A percentile compares a stretch with the other conserved stretches of the same genome.
Conservation (phyloP, 768 basidiomycete species). For the Imleria badia region DNA sequence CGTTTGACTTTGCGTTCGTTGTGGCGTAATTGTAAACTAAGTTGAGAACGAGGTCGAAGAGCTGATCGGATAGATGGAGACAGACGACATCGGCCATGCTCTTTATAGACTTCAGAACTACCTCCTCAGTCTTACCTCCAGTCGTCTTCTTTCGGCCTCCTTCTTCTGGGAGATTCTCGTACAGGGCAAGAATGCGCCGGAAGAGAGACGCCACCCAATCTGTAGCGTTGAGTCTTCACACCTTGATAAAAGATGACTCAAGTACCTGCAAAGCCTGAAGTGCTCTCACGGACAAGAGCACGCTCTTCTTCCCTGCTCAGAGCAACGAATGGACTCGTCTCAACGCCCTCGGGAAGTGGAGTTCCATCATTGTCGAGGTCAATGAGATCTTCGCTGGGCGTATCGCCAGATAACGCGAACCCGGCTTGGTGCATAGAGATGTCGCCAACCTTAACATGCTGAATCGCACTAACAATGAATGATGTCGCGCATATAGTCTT, state of each 20-base stretch:
- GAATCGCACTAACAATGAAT: slow-evolving; percentile 72
- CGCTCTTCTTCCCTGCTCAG: slow-evolving; percentile 67
- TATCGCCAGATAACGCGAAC: slow-evolving; percentile 52
- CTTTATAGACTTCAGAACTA: slow-evolving; percentile 74
- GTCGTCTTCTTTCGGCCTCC: slow-evolving; percentile 84
- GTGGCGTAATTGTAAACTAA: slow-evolving; percentile 85
- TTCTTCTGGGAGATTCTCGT: slow-evolving; percentile 93
- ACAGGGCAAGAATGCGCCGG: slow-evolving; percentile 75
- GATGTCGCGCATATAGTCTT: slow-evolving; percentile 80
- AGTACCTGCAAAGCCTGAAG: slow-evolving; percentile 72
- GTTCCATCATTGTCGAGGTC: slow-evolving; percentile 46
- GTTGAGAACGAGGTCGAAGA: slow-evolving; percentile 85
- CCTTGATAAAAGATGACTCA: slow-evolving; percentile 6
- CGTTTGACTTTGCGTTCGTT: slow-evolving; percentile 87
- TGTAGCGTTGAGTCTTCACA: slow-evolving; percentile 26
- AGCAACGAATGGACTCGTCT: slow-evolving; percentile 32
- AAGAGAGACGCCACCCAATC: slow-evolving; percentile 83
- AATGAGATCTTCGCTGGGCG: slow-evolving; percentile 54
- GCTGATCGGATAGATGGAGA: slow-evolving; percentile 56
- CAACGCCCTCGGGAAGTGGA: slow-evolving; percentile 51
- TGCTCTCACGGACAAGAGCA: slow-evolving; percentile 73
- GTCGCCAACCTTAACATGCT: slow-evolving; percentile 77
- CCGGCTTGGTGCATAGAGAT: slow-evolving; percentile 62
- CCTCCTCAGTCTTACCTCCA: slow-evolving; percentile 78
- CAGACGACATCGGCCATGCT: slow-evolving; percentile 80